Conservation (phyloP, 345 rosid genomes). For the Raphanus sativus region DNA sequence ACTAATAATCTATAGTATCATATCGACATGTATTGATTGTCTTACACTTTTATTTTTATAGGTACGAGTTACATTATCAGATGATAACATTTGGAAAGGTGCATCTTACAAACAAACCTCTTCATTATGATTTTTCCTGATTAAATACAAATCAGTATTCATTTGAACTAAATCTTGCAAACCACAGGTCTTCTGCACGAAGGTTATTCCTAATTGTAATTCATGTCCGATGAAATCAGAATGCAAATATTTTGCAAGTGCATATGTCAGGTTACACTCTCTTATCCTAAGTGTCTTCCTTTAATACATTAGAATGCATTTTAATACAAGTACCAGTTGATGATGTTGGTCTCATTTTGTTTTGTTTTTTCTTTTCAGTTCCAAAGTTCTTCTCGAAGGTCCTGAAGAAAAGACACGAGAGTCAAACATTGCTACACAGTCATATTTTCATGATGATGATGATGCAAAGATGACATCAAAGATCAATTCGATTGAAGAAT, state of each 20-base stretch:
- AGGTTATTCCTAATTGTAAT: conserved; percentile 69
- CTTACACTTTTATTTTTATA: conserved; percentile 23
- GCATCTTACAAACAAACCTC: background rate
- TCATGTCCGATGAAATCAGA: conserved; percentile 77
- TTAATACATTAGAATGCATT: background rate
- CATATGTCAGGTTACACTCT: conserved; percentile 59
- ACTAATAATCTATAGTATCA: background rate
- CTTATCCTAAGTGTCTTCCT: background rate
- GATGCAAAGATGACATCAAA: background rate
- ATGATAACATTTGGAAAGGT: conserved; percentile 90
- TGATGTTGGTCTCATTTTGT: background rate
- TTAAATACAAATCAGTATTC: background rate
- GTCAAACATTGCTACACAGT: background rate
- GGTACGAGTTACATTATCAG: conserved; percentile 73
- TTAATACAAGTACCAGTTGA: background rate
- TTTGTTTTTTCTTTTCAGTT: conserved; percentile 6
- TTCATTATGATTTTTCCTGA: background rate
- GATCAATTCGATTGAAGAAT: conserved; percentile 19
- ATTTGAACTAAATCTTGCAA: background rate
- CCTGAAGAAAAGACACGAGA: conserved; percentile 15
- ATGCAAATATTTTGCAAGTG: conserved; percentile 79
- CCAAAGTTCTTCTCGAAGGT: conserved; percentile 26
- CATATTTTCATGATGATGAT: background rate
- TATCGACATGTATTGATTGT: background rate
- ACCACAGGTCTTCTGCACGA: conserved; percentile 69